A percentile compares a stretch with the other conserved stretches of the same genome.
Evolutionary conservation across 148 eudicot genomes (phyloP).

Genomic region (Hydrangea macrophylla): DNA sequence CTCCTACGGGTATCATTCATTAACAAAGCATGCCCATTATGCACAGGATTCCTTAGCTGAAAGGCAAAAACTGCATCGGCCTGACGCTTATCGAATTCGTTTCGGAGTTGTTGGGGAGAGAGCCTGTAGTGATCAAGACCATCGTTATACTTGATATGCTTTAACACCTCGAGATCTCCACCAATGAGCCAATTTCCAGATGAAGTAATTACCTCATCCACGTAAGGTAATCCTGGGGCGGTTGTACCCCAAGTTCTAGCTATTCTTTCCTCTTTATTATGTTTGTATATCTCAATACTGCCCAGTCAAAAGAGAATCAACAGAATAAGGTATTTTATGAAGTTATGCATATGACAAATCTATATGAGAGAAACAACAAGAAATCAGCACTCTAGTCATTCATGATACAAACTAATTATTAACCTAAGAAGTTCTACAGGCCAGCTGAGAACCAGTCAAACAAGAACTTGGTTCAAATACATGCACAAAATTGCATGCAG

Average conservation of each 20-base stretch:
- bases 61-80: slow-evolving; percentile 90
- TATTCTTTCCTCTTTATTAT: slow-evolving; percentile 82
- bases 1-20: slow-evolving; percentile 78
- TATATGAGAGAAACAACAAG: too few species aligned
- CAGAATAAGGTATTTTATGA: too few species aligned
- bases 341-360: too few species aligned
- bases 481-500: too few species aligned
- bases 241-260: slow-evolving; percentile 86
- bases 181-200: slow-evolving; percentile 85
- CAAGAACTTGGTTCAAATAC: too few species aligned
- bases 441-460: too few species aligned
- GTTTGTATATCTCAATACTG: slow-evolving; percentile 76
- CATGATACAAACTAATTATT: too few species aligned
- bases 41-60: slow-evolving; percentile 82
- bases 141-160: slow-evolving; percentile 72
- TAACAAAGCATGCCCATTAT: slow-evolving; percentile 77
- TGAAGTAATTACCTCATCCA: slow-evolving; percentile 61
- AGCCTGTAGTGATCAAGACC: slow-evolving; percentile 82
- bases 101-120: slow-evolving; percentile 63
- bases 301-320: not conserved
- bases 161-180: slow-evolving; percentile 65
- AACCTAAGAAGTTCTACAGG: too few species aligned
- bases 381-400: too few species aligned
- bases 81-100: slow-evolving; percentile 66
- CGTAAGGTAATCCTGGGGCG: slow-evolving; percentile 78